Evolutionary conservation across 345 rosid genomes (phyloP).

Genomic region (Sisymbrium altissimum): DNA sequence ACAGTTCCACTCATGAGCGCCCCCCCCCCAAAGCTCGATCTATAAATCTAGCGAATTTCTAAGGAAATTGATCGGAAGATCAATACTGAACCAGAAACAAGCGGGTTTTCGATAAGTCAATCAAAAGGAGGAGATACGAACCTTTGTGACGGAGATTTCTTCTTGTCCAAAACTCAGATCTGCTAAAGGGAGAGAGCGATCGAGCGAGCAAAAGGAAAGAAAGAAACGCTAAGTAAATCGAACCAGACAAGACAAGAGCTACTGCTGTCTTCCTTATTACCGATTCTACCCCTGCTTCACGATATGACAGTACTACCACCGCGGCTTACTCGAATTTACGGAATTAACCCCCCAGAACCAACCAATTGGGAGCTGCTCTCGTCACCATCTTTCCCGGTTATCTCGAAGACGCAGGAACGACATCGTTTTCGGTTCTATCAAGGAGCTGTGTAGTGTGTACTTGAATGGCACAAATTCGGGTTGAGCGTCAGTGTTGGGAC

Average conservation of each 20-base stretch:
- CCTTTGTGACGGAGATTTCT: neutral
- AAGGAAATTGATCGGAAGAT: neutral
- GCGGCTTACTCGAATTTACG: neutral
- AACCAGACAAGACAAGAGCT: neutral
- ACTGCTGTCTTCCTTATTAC: neutral
- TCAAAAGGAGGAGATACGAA: neutral
- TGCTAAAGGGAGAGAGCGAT: neutral
- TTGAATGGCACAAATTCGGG: too few species aligned
- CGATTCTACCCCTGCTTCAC: constrained; percentile 3
- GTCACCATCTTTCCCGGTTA: neutral
- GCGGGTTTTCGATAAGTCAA: neutral
- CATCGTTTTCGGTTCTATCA: neutral
- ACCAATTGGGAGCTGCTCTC: neutral
- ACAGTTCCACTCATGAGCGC: neutral
- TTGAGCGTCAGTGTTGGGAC: too few species aligned
- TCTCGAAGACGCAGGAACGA: neutral
- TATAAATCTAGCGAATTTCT: neutral
- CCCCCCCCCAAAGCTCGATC: neutral
- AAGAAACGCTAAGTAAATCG: too few species aligned
- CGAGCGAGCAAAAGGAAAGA: neutral
- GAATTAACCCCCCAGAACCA: neutral
- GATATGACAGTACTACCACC: neutral
- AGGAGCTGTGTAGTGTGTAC: too few species aligned
- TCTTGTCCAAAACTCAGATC: constrained; percentile 17
- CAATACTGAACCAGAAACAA: neutral